Conservation (phyloP, 768 basidiomycete genomes). For the Tylopilus sp. region DNA sequence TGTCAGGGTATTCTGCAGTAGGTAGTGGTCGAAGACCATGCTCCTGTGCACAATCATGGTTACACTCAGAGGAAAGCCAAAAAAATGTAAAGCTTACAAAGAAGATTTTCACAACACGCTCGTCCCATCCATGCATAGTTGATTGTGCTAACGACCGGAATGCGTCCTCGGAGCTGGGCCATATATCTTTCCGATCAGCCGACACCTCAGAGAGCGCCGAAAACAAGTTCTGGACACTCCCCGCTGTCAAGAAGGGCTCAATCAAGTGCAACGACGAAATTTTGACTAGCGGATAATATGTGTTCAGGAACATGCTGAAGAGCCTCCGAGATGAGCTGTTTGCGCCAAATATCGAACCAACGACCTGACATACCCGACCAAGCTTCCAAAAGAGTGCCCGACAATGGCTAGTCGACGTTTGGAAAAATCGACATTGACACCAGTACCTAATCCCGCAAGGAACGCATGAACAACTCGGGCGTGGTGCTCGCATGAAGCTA, state of each 20-base stretch:
- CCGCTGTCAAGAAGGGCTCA: not conserved
- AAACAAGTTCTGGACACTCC: not conserved
- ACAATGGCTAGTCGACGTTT: conserved; percentile 1
- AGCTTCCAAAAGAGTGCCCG: conserved; percentile 1
- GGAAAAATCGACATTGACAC: conserved; percentile 8
- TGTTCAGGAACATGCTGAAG: too few relatives aligned
- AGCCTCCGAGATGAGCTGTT: too few relatives aligned
- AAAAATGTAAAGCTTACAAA: not conserved
- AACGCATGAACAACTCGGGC: conserved; percentile 6
- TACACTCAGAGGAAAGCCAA: not conserved
- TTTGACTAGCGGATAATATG: not conserved
- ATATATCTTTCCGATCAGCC: not conserved
- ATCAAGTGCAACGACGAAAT: conserved; percentile 11
- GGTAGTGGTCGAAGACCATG: conserved; percentile 4
- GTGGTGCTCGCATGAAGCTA: conserved; percentile 7
- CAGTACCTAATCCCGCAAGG: not conserved
- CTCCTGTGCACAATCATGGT: not conserved
- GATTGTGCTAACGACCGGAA: not conserved
- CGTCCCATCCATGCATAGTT: conserved; percentile 2
- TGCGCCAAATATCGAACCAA: not conserved
- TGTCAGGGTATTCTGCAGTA: conserved; percentile 4
- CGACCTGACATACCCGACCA: not conserved
- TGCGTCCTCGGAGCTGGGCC: not conserved
- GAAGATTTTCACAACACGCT: not conserved
- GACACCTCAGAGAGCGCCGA: not conserved